Percentiles rank a stretch among this genome's conserved stretches.
Conservation (phyloP, 2,329 filamentous ascomycete species). For the Hymenoscyphus repandus region DNA sequence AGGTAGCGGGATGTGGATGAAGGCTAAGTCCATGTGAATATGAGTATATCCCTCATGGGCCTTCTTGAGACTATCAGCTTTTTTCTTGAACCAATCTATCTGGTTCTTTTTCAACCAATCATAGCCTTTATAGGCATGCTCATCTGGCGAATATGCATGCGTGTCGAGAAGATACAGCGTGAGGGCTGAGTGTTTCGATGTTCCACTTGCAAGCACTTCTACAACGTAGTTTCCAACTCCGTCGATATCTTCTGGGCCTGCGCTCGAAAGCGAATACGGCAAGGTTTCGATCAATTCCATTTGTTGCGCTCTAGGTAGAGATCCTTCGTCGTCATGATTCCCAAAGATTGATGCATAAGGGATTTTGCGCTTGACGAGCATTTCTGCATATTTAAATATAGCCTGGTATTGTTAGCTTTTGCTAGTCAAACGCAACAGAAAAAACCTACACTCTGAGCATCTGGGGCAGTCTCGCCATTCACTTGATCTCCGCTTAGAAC, state of each 20-base stretch:
- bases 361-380: conserved; percentile 81
- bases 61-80: conserved; percentile 67
- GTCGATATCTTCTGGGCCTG: conserved; percentile 77
- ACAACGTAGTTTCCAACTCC: conserved; percentile 94
- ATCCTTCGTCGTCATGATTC: conserved; percentile 88
- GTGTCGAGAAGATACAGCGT: conserved; percentile 95
- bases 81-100: conserved; percentile 89
- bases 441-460: conserved; percentile 72
- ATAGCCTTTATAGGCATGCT: conserved; percentile 83
- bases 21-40: conserved; percentile 91
- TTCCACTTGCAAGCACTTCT: conserved; percentile 77
- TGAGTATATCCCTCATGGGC: conserved; percentile 81
- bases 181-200: conserved; percentile 78
- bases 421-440: no score
- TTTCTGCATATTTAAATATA: conserved; percentile 85
- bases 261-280: conserved; percentile 81
- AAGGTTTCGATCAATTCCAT: conserved; percentile 84
- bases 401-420: conserved; percentile 43
- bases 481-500: conserved; percentile 92
- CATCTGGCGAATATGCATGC: conserved; percentile 86
- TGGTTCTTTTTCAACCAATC: conserved; percentile 96
- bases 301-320: conserved; percentile 68
- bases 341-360: conserved; percentile 94
- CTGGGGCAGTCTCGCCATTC: conserved; percentile 87
- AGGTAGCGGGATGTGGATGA: conserved; percentile 93